Percentiles rank a stretch among this genome's conserved stretches.
Conservation (phyloP, 352 stramenopile species). For the Phytopythium cucurbitacearum region DNA sequence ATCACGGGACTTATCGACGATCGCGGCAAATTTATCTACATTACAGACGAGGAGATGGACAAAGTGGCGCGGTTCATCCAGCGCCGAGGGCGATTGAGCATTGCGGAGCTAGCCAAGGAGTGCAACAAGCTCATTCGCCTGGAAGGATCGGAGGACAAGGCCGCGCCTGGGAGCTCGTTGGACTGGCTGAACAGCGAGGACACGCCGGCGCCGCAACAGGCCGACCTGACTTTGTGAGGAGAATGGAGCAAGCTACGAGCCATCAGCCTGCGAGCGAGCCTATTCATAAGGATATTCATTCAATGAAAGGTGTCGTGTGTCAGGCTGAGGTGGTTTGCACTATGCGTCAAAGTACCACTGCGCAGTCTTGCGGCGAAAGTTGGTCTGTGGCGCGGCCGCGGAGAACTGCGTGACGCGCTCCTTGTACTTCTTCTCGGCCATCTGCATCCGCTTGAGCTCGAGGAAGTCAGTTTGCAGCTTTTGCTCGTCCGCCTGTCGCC, state of each 20-base stretch:
- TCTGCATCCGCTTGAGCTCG: conserved; percentile 74
- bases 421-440: conserved; percentile 73
- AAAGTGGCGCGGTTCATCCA: conserved; percentile 68
- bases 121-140: conserved; percentile 78
- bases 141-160: conserved; percentile 32
- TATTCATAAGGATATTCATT: too few species aligned
- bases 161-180: conserved; percentile 25
- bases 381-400: conserved; percentile 34
- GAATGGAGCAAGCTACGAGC: background rate
- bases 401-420: conserved; percentile 60
- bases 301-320: too few species aligned
- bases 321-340: too few species aligned
- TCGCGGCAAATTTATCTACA: conserved; percentile 79
- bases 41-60: conserved; percentile 77
- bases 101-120: conserved; percentile 64
- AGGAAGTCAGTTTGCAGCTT: conserved; percentile 66
- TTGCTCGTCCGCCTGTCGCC: conserved; percentile 42
- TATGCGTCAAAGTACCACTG: conserved; percentile 83
- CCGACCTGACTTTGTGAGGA: conserved; percentile 1
- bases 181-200: conserved; percentile 37
- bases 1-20: conserved; percentile 76
- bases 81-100: conserved; percentile 52
- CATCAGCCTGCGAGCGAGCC: too few species aligned
- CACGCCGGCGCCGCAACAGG: background rate
- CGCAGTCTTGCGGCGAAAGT: conserved; percentile 66